Conservation (phyloP, 2,329 filamentous ascomycete species). For the Apiospora kogelbergensis region DNA sequence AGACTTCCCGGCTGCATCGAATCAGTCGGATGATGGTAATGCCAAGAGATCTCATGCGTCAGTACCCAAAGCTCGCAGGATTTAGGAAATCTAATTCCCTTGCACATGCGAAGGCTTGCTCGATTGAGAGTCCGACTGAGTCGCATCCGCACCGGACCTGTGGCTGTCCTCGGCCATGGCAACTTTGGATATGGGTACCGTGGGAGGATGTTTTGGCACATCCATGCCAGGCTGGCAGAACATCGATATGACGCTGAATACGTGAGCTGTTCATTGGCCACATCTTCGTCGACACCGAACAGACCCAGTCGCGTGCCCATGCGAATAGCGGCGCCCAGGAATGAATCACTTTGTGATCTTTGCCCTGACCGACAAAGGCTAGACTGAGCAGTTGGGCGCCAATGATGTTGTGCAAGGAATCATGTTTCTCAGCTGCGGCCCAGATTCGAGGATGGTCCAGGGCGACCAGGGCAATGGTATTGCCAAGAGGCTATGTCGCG, state of each 20-base stretch:
- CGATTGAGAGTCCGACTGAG: neutral
- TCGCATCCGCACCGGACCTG: neutral
- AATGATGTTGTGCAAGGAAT: slow-evolving; percentile 28
- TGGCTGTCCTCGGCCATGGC: neutral
- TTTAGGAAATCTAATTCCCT: slow-evolving; percentile 26
- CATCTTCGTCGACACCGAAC: slow-evolving; percentile 21
- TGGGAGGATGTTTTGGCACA: slow-evolving; percentile 22
- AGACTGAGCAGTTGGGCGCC: slow-evolving; percentile 34
- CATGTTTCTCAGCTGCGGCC: too few species aligned
- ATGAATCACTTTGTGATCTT: slow-evolving; percentile 32
- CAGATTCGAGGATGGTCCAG: too few species aligned
- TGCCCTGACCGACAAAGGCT: slow-evolving; percentile 33
- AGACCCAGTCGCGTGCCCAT: slow-evolving; percentile 33
- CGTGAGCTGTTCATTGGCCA: slow-evolving; percentile 5
- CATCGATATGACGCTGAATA: slow-evolving; percentile 27
- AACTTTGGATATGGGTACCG: slow-evolving; percentile 21
- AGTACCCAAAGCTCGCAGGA: slow-evolving; percentile 38
- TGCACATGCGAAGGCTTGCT: neutral
- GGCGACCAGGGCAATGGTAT: too few species aligned
- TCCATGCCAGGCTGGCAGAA: slow-evolving; percentile 33
- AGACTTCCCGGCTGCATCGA: slow-evolving; percentile 16
- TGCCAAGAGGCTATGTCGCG: too few species aligned
- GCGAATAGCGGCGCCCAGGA: slow-evolving; percentile 25
- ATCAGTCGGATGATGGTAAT: slow-evolving; percentile 25
- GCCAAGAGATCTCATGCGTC: slow-evolving; percentile 30